Evolutionary conservation across 2,329 filamentous ascomycete species (phyloP), one percentile per base, ranked within the genome.

Genomic region (Talaromyces funiculosus): DNA sequence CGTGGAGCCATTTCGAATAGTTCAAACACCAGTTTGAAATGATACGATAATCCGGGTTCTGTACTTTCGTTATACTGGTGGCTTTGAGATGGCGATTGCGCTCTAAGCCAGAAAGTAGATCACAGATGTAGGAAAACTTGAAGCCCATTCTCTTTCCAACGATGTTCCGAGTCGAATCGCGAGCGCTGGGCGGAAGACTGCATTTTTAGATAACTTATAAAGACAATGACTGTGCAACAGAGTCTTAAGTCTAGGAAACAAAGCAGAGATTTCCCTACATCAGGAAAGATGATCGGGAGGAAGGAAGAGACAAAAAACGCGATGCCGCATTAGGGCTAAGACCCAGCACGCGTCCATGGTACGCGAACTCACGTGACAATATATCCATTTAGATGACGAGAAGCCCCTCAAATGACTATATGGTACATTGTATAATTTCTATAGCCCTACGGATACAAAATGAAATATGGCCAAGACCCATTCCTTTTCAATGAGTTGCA

Each of bases 41-140:
- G 4, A 73, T 75, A n/a, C 74, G 79, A 71, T 66, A 76, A 71
- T 66, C 75, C 64, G 63, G 71, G 61, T 72, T 67, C 14, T 66
- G 65, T 40, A 61, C 67, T 60, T 59, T 71, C 18, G 70, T 64
- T 12, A 69, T 62, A 7, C 70, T 71, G 4, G 70, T 63, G 7
- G 69, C 70, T 61, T 75, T 77, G 24, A 72, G 40, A 35, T 67
- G 66, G 70, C 71, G 67, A 62, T 82, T 77, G 9, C 73, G 71
- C 66, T 92, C 85, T 16, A 92, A 79, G 24, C 81, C 76, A 63
- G 92, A 85, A 45, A 96, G 80, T 3, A 96, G 79, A 63, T 89
- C 84, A 77, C 90, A 93, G 49, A 95, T 77, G 62, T 82, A 79
- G n/a, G 80, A 76, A 72, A 94, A 96, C 53, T 77, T 75, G 69